phyloP scores from a whole-genome alignment of 352 stramenopile genomes.

The Phytophthora nicotianae region DNA sequence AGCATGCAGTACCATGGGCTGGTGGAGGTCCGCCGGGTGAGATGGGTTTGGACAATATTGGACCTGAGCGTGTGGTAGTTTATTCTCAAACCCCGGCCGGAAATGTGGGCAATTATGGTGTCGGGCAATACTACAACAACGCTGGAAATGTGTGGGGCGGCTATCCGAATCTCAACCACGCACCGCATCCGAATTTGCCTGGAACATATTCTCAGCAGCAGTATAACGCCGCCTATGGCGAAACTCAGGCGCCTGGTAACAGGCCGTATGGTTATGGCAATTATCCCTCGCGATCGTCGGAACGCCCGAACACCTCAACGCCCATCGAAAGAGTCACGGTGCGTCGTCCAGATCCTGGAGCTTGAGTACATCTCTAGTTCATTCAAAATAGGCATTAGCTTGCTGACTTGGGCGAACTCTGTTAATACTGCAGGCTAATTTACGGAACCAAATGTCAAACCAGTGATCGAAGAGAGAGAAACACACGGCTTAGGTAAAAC shows the following conservation, averaged over 20 bases:
- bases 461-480: slow-evolving; percentile 21
- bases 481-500: slow-evolving; percentile 5
- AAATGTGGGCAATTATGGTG: slow-evolving; percentile 16
- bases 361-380: background rate
- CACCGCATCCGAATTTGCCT: slow-evolving; percentile 15
- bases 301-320: slow-evolving; percentile 28
- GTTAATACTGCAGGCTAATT: slow-evolving; percentile 29
- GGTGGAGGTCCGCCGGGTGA: slow-evolving; percentile 20
- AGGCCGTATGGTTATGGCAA: slow-evolving; percentile 26
- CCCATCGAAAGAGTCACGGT: slow-evolving; percentile 36
- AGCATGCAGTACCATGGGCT: slow-evolving; percentile 25
- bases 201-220: slow-evolving; percentile 33
- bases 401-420: slow-evolving; percentile 8
- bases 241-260: slow-evolving; percentile 18
- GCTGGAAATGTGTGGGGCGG: slow-evolving; percentile 26
- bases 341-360: too few relatives aligned
- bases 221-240: slow-evolving; percentile 20
- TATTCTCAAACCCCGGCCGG: slow-evolving; percentile 32
- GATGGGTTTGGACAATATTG: slow-evolving; percentile 23
- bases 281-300: slow-evolving; percentile 25
- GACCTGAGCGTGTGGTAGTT: slow-evolving; percentile 42
- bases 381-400: background rate
- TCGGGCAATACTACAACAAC: slow-evolving; percentile 34
- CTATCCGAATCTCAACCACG: slow-evolving; percentile 19
- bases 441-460: slow-evolving; percentile 38